Evolutionary conservation across 805 yeast species (phyloP).

Genomic region (Ogataea henricii): DNA sequence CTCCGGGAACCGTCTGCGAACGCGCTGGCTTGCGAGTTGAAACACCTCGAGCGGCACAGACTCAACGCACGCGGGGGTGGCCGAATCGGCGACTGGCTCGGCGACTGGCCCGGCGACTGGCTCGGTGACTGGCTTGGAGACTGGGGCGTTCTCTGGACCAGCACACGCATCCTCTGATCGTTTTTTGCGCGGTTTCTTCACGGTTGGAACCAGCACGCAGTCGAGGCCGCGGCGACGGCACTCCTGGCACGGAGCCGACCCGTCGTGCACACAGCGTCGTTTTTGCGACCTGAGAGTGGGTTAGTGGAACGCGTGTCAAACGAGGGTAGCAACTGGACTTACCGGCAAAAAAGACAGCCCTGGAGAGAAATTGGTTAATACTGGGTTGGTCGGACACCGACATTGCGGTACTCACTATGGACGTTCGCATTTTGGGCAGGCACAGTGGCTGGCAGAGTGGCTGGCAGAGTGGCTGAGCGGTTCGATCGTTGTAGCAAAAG

Average conservation of each 20-base stretch:
- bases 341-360: slow-evolving; percentile 9
- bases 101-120: no score
- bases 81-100: no score
- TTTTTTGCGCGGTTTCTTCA: slow-evolving; percentile 3
- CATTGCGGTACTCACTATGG: not conserved
- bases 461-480: no score
- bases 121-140: not conserved
- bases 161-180: not conserved
- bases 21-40: slow-evolving; percentile 2
- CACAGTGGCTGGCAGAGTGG: not conserved
- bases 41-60: slow-evolving; percentile 1
- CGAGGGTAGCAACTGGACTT: not conserved
- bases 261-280: slow-evolving; percentile 10
- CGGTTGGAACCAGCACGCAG: slow-evolving; percentile 5
- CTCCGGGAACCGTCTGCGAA: slow-evolving; percentile 7
- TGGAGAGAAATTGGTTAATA: not conserved
- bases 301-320: not conserved
- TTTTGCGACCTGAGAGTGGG: slow-evolving; percentile 6
- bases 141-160: not conserved
- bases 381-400: not conserved
- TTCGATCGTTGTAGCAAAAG: not conserved
- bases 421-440: slow-evolving; percentile 1
- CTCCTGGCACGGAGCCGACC: slow-evolving; percentile 8
- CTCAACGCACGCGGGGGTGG: not conserved
- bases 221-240: not conserved